A percentile compares a stretch with the other conserved stretches of the same genome.
phyloP scores from a whole-genome alignment of 164 flowering plant species.

The Brasenia schreberi region DNA sequence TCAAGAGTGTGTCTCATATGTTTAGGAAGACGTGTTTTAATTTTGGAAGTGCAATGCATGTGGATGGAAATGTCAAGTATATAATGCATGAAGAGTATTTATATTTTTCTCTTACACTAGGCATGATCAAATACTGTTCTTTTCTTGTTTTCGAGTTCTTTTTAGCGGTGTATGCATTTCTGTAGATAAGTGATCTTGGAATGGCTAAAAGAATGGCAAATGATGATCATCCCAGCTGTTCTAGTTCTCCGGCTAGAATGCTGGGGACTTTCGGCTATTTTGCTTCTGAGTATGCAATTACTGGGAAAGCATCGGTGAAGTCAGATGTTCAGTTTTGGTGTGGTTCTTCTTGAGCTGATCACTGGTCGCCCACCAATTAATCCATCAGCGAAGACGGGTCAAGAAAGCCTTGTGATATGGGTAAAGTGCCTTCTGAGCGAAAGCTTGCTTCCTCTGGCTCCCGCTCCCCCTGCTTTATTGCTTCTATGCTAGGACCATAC shows the following conservation, averaged over 20 bases:
- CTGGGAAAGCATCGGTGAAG: conserved; percentile 75
- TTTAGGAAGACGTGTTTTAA: too few species aligned
- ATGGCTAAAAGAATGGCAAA: conserved; percentile 72
- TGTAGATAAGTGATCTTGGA: conserved; percentile 96
- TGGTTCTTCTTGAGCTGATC: conserved; percentile 90
- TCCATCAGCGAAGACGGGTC: conserved; percentile 39
- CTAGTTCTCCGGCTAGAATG: conserved; percentile 91
- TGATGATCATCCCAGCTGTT: conserved; percentile 66
- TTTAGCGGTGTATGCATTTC: too few species aligned
- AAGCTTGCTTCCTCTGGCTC: too few species aligned
- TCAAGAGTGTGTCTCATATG: too few species aligned
- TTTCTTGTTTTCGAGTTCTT: too few species aligned
- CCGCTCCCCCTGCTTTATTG: too few species aligned
- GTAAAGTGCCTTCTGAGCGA: conserved; percentile 24
- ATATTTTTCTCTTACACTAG: too few species aligned
- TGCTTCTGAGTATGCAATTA: conserved; percentile 94
- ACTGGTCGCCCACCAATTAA: conserved; percentile 79
- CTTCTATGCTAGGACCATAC: too few species aligned
- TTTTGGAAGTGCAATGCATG: too few species aligned
- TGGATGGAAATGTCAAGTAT: too few species aligned
- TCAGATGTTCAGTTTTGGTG: conserved; percentile 99
- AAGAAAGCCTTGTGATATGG: conserved; percentile 96
- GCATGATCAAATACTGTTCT: too few species aligned
- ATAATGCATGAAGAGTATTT: too few species aligned
- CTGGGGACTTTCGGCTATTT: conserved; percentile 96